These are phyloP conservation scores for Neocatenulostroma microsporum DNA, from an alignment of 2,329 filamentous ascomycete genomes.

Conservation along the genomic window DNA sequence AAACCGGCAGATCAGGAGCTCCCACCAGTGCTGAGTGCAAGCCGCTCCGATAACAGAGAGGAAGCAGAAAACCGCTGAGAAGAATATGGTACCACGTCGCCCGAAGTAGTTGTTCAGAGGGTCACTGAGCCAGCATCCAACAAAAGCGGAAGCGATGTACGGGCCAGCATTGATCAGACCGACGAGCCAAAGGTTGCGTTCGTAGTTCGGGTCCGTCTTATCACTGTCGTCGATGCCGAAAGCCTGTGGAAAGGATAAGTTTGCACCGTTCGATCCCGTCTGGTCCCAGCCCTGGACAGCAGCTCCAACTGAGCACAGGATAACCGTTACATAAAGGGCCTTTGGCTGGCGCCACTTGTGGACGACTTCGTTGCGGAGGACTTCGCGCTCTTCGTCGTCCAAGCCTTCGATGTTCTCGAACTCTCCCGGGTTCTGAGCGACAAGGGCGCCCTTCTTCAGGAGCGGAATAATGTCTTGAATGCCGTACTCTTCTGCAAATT, in stretches of 20 bases:
- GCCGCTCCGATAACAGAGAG: constrained; percentile 57
- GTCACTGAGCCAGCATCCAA: constrained; percentile 40
- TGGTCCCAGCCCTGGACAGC: constrained; percentile 50
- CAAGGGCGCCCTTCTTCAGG: constrained; percentile 42
- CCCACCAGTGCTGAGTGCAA: constrained; percentile 47
- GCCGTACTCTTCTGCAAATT: constrained; percentile 44
- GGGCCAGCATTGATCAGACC: constrained; percentile 57
- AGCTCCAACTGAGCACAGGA: constrained; percentile 46
- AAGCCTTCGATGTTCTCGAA: constrained; percentile 39
- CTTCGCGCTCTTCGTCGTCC: constrained; percentile 34
- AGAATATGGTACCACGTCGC: constrained; percentile 33
- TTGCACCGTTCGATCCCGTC: constrained; percentile 46
- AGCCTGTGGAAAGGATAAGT: constrained; percentile 41
- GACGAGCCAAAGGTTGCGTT: constrained; percentile 45
- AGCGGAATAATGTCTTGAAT: constrained; percentile 35
- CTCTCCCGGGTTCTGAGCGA: constrained; percentile 41
- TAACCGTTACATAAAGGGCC: constrained; percentile 44
- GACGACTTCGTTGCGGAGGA: constrained; percentile 37
- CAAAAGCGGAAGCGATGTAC: constrained; percentile 34
- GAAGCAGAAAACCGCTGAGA: constrained; percentile 49
- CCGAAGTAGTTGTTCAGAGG: constrained; percentile 25
- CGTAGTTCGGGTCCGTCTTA: neutral
- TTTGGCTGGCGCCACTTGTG: constrained; percentile 45
- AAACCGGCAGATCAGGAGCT: constrained; percentile 33
- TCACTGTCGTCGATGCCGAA: constrained; percentile 22